Base-by-base conservation (phyloP, 179 eudicot genomes). In the Spinacia oleracea region DNA sequence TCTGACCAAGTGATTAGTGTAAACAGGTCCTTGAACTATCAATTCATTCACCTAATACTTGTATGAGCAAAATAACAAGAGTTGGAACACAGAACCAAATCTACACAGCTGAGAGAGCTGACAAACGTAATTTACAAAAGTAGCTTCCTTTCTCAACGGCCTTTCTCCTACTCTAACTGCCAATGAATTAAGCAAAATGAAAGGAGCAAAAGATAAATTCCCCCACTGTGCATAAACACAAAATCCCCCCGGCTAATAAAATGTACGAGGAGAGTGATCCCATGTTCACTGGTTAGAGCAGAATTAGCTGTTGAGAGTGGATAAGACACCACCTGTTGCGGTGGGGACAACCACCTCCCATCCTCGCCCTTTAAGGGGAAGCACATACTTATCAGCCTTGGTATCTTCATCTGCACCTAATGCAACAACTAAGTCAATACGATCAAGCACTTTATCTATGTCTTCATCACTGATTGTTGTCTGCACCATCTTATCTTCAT, bases 301-400 rank as follows among this genome's bases (percentile, higher is more conserved):
- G 5, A 5, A 3, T 79, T 82, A 94, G 79, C 92, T 91, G 87
- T 83, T 90, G 2, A 96, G 86, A 27, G 96, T 87, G 45, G 96
- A 92, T 68, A 96, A 88, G 84, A 96, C 86, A 59, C 98, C 94
- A 64, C 99, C 96, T 35, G 84, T 81, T 16, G 92, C 83, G 55
- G 87, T 85, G 0, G 97, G 98, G 29, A 92, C 34, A 23, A 96
- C 94, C 46, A 96, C 99, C 83, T 96, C 99, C 99, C 99, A 96
- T 15, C 99, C 99, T 20, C 98, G 98, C 18, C 99, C 99, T 81
- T 92, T 92, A 0, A 89, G 91, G 3, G 98, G 99, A 76, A 88
- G 82, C 53, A 40, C 84, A 66, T 69, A 72, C 34, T 79, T 80
- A 20, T 76, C 80, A 45, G 83, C 34, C 38, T 78, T 71, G 34